These are phyloP conservation scores for Monosporozyma unispora DNA, from an alignment of 805 yeast genomes.

Conservation along the genomic window DNA sequence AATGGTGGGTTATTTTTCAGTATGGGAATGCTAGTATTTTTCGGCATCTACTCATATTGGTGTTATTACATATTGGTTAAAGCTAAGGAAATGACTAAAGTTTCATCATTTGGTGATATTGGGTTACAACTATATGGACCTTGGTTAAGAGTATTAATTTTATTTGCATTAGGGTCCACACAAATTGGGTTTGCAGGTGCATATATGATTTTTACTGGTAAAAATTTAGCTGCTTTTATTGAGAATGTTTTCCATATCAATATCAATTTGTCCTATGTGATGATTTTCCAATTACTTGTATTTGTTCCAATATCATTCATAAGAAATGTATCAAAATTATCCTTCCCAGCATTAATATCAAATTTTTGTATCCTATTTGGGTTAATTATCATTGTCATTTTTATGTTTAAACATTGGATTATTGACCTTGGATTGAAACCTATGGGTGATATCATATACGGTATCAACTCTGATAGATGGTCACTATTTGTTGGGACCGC, in stretches of 20 bases:
- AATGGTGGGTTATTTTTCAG: constrained; percentile 68
- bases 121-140: constrained; percentile 56
- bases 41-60: constrained; percentile 68
- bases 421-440: constrained; percentile 33
- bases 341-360: constrained; percentile 63
- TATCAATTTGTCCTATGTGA: constrained; percentile 37
- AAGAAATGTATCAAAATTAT: constrained; percentile 67
- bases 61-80: constrained; percentile 60
- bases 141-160: constrained; percentile 54
- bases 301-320: constrained; percentile 63
- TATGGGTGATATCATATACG: constrained; percentile 41
- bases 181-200: constrained; percentile 79
- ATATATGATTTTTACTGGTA: constrained; percentile 69
- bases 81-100: constrained; percentile 50
- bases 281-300: constrained; percentile 45
- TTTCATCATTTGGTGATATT: constrained; percentile 72
- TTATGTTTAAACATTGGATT: constrained; percentile 32
- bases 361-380: constrained; percentile 63
- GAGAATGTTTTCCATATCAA: constrained; percentile 37
- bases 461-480: constrained; percentile 50
- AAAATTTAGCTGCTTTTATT: constrained; percentile 57
- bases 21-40: constrained; percentile 40
- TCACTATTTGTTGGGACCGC: constrained; percentile 76
- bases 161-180: constrained; percentile 55
- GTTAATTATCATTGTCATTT: constrained; percentile 52